Base-by-base conservation (phyloP, 78 protist species). In the Dictyostelium purpureum region DNA sequence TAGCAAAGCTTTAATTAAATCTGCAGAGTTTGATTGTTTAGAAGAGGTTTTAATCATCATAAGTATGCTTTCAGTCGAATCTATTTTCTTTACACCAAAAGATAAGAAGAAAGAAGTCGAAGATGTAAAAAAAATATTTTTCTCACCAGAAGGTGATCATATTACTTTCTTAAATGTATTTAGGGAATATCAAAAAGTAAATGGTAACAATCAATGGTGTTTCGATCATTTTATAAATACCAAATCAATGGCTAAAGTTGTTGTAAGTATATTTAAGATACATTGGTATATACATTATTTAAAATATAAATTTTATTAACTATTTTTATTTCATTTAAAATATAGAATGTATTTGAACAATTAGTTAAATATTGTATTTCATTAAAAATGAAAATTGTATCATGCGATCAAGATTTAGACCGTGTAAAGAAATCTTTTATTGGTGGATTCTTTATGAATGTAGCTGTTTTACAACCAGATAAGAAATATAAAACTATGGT, bases 101-200 rank as follows among this genome's bases (percentile, higher is more conserved):
- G 85, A 66, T 16, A 77, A 76, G 43, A 40, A 37, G 42, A 28
- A 79, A 37, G 88, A 83, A n/a, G 92, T 88, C 2, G 87, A 81
- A 31, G 77, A 33, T 21, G 56, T 88, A 28, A 80, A 79, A 31
- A 69, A 54, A 56, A 76, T 87, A 26, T 93, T 93, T 71, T 77
- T 76, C 42, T 85, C 96, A n/a, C 73, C 93, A 12, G 96, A 93
- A 1, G 96, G 96, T 43, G 96, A 93, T 37, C 96, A 93, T 63
- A 26, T 93, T 0, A 87, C 93, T 5, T 38, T 67, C 0, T 51
- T 93, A 35, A 73, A 70, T 35, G 88, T 93, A 19, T 93, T 79
- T 61, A 82, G 91, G 51, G 90, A 93, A 45, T 93, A 45, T 31
- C 82, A 76, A 71, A 70, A 45, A 35, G 76, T 76, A 5, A 71